These are phyloP conservation scores for Fulvia fulva DNA, from an alignment of 2,329 filamentous ascomycete species.

Conservation along the genomic window DNA sequence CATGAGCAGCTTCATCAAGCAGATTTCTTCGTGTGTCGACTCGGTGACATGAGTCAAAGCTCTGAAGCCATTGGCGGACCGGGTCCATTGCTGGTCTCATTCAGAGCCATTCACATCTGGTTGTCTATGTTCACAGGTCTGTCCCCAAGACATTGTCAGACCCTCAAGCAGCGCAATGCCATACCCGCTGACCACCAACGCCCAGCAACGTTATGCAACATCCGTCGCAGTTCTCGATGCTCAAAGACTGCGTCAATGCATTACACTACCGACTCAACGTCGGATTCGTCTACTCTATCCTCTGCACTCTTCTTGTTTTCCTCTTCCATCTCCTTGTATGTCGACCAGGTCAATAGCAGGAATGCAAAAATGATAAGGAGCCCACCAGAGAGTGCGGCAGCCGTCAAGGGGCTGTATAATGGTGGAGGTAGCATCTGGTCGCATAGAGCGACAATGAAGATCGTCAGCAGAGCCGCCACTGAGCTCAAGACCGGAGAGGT, in stretches of 20 bases:
- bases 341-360: slow-evolving; percentile 81
- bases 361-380: slow-evolving; percentile 85
- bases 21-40: no score
- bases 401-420: slow-evolving; percentile 66
- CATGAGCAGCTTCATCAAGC: not conserved
- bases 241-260: not conserved
- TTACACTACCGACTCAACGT: slow-evolving; percentile 37
- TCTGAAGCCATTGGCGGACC: no score
- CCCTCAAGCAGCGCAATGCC: not conserved
- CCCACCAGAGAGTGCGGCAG: slow-evolving; percentile 76
- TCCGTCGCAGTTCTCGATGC: not conserved
- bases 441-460: slow-evolving; percentile 90
- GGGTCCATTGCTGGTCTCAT: no score
- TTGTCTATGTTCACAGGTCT: no score
- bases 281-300: slow-evolving; percentile 39
- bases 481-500: slow-evolving; percentile 83
- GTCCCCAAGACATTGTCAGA: no score
- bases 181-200: slow-evolving; percentile 1
- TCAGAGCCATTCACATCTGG: no score
- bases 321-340: slow-evolving; percentile 88
- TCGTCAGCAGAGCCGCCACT: slow-evolving; percentile 89
- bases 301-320: slow-evolving; percentile 61
- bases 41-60: no score
- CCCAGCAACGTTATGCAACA: not conserved
- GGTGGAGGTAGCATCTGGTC: slow-evolving; percentile 75